Evolutionary conservation across 768 basidiomycete species (phyloP).

Genomic region (Russula sp.): DNA sequence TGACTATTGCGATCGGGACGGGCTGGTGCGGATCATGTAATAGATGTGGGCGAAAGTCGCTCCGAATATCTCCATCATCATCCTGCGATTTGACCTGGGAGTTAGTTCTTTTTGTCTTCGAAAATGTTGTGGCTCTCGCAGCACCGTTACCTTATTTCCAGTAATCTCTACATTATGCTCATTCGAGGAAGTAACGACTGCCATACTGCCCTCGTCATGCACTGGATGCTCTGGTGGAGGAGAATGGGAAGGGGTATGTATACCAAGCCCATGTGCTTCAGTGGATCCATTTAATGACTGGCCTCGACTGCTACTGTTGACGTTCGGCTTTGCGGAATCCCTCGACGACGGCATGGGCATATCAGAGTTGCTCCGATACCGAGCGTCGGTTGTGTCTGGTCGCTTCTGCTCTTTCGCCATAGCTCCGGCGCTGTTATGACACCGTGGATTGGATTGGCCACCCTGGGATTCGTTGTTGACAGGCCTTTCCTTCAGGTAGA

Average conservation of each 20-base stretch:
- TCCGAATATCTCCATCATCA: constrained; percentile 33
- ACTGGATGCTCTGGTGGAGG: neutral
- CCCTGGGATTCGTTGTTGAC: constrained; percentile 4
- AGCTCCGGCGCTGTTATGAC: neutral
- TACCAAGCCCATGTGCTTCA: neutral
- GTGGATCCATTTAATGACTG: neutral
- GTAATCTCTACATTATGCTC: neutral
- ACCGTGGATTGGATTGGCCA: neutral
- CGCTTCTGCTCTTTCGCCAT: neutral
- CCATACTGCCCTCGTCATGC: neutral
- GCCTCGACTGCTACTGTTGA: neutral
- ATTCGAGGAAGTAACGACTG: neutral
- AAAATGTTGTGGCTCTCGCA: neutral
- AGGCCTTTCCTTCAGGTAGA: constrained; percentile 15
- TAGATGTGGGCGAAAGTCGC: constrained; percentile 60
- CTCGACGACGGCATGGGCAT: neutral
- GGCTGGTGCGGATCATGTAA: constrained; percentile 55
- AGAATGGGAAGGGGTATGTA: constrained; percentile 1
- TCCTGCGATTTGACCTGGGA: constrained; percentile 2
- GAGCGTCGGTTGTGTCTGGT: neutral
- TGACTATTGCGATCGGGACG: constrained; percentile 64
- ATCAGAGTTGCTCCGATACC: constrained; percentile 5
- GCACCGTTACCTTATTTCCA: neutral
- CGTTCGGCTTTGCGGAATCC: neutral
- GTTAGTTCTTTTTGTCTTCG: neutral